A percentile compares a stretch with the other conserved stretches of the same genome.
Evolutionary conservation across 2,329 filamentous ascomycete species (phyloP).

Genomic region (Aspergillus carbonarius): DNA sequence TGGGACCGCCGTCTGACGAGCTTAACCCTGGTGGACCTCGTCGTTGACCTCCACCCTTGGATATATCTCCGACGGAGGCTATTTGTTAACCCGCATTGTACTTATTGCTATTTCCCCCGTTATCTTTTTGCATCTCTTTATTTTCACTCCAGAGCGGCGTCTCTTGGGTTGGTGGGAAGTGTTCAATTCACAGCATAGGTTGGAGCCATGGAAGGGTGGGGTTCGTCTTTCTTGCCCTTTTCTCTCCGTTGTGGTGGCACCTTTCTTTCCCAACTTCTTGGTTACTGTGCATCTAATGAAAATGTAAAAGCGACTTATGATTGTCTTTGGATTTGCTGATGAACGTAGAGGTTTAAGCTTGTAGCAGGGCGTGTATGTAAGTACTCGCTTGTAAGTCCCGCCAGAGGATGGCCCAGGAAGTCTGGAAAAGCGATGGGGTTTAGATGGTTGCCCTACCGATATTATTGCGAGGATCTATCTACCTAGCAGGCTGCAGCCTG

Average conservation of each 20-base stretch:
- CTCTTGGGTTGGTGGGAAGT: constrained; percentile 21
- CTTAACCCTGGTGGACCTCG: constrained; percentile 11
- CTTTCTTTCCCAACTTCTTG: not conserved
- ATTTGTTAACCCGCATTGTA: not conserved
- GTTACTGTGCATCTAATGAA: constrained; percentile 3
- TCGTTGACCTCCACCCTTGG: constrained; percentile 3
- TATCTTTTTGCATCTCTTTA: constrained; percentile 8
- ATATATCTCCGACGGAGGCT: constrained; percentile 7
- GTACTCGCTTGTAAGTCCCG: too few species aligned
- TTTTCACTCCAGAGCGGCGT: constrained; percentile 23
- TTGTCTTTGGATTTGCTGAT: not conserved
- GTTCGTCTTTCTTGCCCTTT: constrained; percentile 15
- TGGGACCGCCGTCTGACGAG: constrained; percentile 21
- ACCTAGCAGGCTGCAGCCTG: too few species aligned
- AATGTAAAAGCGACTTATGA: not conserved
- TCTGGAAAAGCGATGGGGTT: too few species aligned
- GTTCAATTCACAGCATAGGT: constrained; percentile 27
- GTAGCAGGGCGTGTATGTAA: not conserved
- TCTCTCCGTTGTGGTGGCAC: constrained; percentile 2
- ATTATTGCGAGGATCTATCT: too few species aligned
- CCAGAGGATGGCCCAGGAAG: too few species aligned
- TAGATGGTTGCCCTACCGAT: too few species aligned
- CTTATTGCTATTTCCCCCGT: constrained; percentile 12
- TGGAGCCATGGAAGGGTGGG: constrained; percentile 26
- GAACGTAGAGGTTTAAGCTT: not conserved